A percentile compares a stretch with the other conserved stretches of the same genome.
phyloP scores from a whole-genome alignment of 768 basidiomycete genomes.

The Hydnum rufescens region DNA sequence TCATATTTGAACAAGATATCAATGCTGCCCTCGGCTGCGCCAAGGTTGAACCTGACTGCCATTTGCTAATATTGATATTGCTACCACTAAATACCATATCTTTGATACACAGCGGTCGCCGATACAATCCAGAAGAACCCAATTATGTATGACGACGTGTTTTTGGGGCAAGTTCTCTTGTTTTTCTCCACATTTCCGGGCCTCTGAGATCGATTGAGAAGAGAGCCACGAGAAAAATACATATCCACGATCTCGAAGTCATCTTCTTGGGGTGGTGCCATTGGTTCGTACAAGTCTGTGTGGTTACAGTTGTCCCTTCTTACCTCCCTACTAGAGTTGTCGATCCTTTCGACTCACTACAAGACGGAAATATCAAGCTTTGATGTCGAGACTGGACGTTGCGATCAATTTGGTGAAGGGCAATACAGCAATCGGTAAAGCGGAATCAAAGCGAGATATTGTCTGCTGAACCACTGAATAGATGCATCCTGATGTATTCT shows the following conservation, averaged over 20 bases:
- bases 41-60: too few species aligned
- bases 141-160: slow-evolving; percentile 59
- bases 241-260: slow-evolving; percentile 63
- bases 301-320: slow-evolving; percentile 1
- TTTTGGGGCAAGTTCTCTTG: slow-evolving; percentile 44
- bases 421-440: slow-evolving; percentile 20
- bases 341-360: slow-evolving; percentile 67
- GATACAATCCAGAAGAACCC: slow-evolving; percentile 56
- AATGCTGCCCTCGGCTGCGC: too few species aligned
- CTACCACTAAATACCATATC: not conserved
- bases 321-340: slow-evolving; percentile 25
- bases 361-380: slow-evolving; percentile 71
- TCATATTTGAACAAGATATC: slow-evolving; percentile 71
- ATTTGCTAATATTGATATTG: slow-evolving; percentile 18
- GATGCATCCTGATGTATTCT: slow-evolving; percentile 72
- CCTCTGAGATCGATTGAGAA: slow-evolving; percentile 23
- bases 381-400: slow-evolving; percentile 81
- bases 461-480: slow-evolving; percentile 3
- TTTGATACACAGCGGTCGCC: slow-evolving; percentile 44
- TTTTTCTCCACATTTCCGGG: not conserved
- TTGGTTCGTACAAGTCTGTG: slow-evolving; percentile 29
- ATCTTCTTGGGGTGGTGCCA: slow-evolving; percentile 85
- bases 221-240: slow-evolving; percentile 44
- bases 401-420: slow-evolving; percentile 58
- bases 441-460: not conserved